Conservation (phyloP, 192 early-diverging fungal species). For the Coemansia pectinata region DNA sequence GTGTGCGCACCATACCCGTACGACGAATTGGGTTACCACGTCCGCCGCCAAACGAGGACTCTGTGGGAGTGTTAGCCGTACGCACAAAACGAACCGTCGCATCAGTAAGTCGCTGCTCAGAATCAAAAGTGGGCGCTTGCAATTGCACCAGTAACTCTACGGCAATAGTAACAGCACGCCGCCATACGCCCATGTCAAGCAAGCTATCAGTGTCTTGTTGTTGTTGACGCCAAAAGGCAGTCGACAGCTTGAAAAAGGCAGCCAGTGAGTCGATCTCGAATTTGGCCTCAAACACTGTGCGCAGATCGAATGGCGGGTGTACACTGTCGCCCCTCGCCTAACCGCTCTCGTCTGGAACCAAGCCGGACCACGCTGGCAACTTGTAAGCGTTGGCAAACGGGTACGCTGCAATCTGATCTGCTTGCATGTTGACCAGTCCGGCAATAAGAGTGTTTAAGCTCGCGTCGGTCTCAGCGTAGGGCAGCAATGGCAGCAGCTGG, state of each 20-base stretch:
- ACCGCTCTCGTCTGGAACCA: conserved; percentile 20
- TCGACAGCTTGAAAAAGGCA: conserved; percentile 59
- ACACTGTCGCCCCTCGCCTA: conserved; percentile 44
- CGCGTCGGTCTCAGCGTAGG: conserved; percentile 30
- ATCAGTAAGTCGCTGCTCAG: conserved; percentile 17
- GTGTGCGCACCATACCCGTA: conserved; percentile 53
- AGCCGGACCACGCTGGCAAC: conserved; percentile 38
- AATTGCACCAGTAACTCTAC: conserved; percentile 45
- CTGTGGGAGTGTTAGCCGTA: conserved; percentile 27
- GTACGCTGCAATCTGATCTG: conserved; percentile 38
- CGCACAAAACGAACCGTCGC: conserved; percentile 41
- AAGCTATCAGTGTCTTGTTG: conserved; percentile 4
- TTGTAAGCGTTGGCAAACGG: conserved; percentile 65
- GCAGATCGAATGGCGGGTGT: conserved; percentile 36
- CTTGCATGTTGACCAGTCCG: conserved; percentile 59
- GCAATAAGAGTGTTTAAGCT: conserved; percentile 41
- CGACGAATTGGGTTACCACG: conserved; percentile 36
- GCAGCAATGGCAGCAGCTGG: conserved; percentile 59
- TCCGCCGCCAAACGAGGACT: conserved; percentile 47
- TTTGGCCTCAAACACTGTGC: conserved; percentile 61
- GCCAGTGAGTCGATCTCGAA: conserved; percentile 65
- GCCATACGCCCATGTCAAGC: conserved; percentile 31
- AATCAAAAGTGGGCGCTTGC: conserved; percentile 50
- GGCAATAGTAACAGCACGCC: conserved; percentile 35
- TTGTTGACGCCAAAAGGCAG: conserved; percentile 46